phyloP scores from a whole-genome alignment of 176 grass and related monocot species.

The Ensete glaucum region DNA sequence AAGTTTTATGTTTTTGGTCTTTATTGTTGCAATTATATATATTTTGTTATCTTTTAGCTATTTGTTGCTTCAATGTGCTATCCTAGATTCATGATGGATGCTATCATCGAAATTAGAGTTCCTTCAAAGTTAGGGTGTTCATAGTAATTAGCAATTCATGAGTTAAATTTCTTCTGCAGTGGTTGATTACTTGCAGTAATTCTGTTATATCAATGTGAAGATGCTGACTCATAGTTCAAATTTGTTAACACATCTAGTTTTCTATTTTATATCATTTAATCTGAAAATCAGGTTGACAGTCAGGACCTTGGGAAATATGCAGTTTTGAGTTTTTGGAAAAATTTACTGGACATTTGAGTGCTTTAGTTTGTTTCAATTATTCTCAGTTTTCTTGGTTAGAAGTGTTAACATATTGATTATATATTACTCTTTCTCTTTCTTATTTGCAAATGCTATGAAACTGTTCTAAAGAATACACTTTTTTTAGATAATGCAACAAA shows the following conservation, averaged over 20 bases:
- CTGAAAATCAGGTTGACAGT: not conserved
- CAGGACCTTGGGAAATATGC: not conserved
- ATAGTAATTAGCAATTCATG: not conserved
- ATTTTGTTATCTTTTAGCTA: not conserved
- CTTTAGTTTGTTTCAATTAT: not conserved
- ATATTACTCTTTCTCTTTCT: not conserved
- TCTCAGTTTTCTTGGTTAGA: not conserved
- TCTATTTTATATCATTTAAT: not conserved
- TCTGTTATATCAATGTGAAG: not conserved
- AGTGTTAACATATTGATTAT: not conserved
- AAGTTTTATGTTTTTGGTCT: too few species aligned
- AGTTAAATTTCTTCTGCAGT: not conserved
- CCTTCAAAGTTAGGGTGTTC: too few species aligned
- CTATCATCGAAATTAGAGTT: not conserved
- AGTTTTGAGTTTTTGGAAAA: not conserved
- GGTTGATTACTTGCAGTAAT: not conserved
- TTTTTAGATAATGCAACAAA: slow-evolving; percentile 81
- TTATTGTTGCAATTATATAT: not conserved
- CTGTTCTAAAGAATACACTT: not conserved
- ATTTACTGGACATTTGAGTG: not conserved
- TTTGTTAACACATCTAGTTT: not conserved
- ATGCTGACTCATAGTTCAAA: not conserved
- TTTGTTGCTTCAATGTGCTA: not conserved
- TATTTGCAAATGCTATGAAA: not conserved
- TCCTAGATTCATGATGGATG: not conserved